phyloP scores from a whole-genome alignment of 2,329 filamentous ascomycete genomes.

The Arachnomyces sp. region DNA sequence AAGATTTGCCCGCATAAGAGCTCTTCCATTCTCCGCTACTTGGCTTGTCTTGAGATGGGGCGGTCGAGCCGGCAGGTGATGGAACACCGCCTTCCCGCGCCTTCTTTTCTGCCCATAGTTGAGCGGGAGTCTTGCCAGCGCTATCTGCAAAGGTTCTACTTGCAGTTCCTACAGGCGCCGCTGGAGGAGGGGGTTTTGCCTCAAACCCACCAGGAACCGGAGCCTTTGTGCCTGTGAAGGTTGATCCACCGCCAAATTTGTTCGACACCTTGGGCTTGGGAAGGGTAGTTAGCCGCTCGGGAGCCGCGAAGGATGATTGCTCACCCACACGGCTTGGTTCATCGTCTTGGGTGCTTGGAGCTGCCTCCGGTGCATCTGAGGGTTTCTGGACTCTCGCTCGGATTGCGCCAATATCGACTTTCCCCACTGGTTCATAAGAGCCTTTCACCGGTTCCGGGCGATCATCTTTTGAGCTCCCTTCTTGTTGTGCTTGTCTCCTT shows the following conservation, averaged over 20 bases:
- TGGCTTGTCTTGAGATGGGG: constrained; percentile 52
- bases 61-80: constrained; percentile 35
- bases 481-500: constrained; percentile 62
- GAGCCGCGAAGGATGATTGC: constrained; percentile 57
- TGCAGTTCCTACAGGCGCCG: constrained; percentile 65
- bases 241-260: constrained; percentile 65
- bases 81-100: constrained; percentile 62
- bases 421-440: constrained; percentile 87
- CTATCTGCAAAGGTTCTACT: constrained; percentile 91
- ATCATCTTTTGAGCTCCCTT: constrained; percentile 55
- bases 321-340: constrained; percentile 39
- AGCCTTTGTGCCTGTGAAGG: constrained; percentile 83
- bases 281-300: constrained; percentile 75
- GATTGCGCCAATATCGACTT: constrained; percentile 95
- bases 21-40: constrained; percentile 81
- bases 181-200: constrained; percentile 51
- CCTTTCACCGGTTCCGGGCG: constrained; percentile 81
- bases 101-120: constrained; percentile 97
- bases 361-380: constrained; percentile 30
- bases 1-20: constrained; percentile 81
- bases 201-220: constrained; percentile 66
- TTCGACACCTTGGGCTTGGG: constrained; percentile 95
- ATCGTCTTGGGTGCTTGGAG: constrained; percentile 11
- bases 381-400: constrained; percentile 67
- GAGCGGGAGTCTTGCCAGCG: constrained; percentile 91